These are phyloP conservation scores for apple (Malus domestica) DNA, from an alignment of 306 rosid species.

Conservation along the genomic window ASM211411v1 NC_041803.1:42386501-42387000, in stretches of 20 bases:
- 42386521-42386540: too few species aligned
- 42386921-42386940: background rate
- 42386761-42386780: conserved; percentile 54
- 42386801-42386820: conserved; percentile 25
- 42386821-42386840: conserved; percentile 3
- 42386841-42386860: conserved; percentile 18
- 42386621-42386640: background rate
- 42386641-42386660: background rate
- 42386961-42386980: background rate
- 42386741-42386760: background rate
- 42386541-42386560: too few species aligned
- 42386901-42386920: background rate
- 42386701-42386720: background rate
- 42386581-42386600: too few species aligned
- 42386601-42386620: too few species aligned
- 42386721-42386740: background rate
- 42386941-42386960: conserved; percentile 17
- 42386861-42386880: background rate
- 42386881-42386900: conserved; percentile 5
- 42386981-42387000: background rate
- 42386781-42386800: conserved; percentile 39
- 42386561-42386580: too few species aligned
- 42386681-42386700: background rate
- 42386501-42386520: too few species aligned
- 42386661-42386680: background rate